phyloP scores from a whole-genome alignment of 2,329 filamentous ascomycete genomes.

The Lachnellula willkommii region DNA sequence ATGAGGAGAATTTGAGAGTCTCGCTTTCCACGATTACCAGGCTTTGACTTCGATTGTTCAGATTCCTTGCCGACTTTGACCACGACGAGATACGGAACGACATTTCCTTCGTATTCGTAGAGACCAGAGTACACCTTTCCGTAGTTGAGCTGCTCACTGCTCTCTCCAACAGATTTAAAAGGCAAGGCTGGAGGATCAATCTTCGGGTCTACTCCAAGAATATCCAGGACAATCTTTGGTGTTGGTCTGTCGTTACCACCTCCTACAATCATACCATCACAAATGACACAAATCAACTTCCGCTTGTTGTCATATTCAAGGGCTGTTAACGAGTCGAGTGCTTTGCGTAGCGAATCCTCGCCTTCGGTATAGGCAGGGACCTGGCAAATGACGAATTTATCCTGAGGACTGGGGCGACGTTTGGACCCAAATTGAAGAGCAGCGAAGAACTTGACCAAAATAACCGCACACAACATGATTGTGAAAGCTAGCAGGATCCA shows the following conservation, averaged over 20 bases:
- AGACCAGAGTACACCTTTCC: conserved; percentile 97
- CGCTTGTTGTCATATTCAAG: conserved; percentile 97
- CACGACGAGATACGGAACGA: conserved; percentile 91
- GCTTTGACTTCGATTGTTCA: conserved; percentile 84
- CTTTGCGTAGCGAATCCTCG: conserved; percentile 89
- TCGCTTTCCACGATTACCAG: conserved; percentile 96
- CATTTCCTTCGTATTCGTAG: conserved; percentile 95
- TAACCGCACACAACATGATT: conserved; percentile 74
- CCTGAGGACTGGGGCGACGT: conserved; percentile 79
- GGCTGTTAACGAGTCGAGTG: conserved; percentile 87
- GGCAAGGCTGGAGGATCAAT: conserved; percentile 89
- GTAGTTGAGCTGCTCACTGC: conserved; percentile 92
- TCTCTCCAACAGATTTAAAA: conserved; percentile 86
- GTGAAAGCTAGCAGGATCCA: conserved; percentile 85
- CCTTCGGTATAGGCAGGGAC: conserved; percentile 97
- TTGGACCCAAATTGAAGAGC: conserved; percentile 93
- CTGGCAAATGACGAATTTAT: conserved; percentile 98
- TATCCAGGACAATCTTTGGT: conserved; percentile 95
- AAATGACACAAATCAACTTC: conserved; percentile 93
- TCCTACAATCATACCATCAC: conserved; percentile 95
- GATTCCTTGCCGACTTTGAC: conserved; percentile 98
- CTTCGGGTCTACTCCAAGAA: conserved; percentile 94
- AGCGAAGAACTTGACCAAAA: conserved; percentile 82
- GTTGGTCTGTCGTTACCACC: conserved; percentile 94
- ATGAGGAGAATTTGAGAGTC: conserved; percentile 94